Base-by-base conservation (phyloP, 305 asterid genomes). In the Solanum hybrid region DNA sequence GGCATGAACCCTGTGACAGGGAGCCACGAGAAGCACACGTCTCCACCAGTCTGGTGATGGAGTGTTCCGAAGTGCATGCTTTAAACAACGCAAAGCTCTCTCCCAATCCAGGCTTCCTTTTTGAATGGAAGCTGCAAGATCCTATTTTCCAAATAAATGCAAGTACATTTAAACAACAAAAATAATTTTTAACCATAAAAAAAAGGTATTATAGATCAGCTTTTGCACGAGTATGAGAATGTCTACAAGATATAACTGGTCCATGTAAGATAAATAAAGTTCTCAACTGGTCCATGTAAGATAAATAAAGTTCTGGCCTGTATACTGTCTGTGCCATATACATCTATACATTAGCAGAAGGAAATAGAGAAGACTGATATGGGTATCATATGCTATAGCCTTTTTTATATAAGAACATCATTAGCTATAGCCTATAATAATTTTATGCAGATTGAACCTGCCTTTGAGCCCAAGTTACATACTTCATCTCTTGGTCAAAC, bases 31-130 rank as follows among this genome's bases (percentile, higher is more conserved):
- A 89, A 97, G 95, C 90, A 97, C 99, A 80, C 98, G 98, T 86
- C 97, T 97, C 99, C 99, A 97, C 99, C 99, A 97, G 91, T 97
- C 99, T 9, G 98, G 99, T 71, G 99, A 96, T 92, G 99, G 99
- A 89, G 98, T 95, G 93, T 95, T 97, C 90, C 99, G 98, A 89
- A 97, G 96, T 90, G 99, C 98, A 93, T 97, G 99, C 92, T 99
- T 96, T 91, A 97, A 92, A 89, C 98, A 97, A 92, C 99, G 95
- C 89, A 97, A 92, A 89, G 99, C 99, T 92, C 99, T 91, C 93
- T 97, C 99, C 99, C 99, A 97, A 92, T 97, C 99, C 89, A 97
- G 95, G 93, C 97, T 97, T 92, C 98, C 99, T 95, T 95, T 95
- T 94, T 93, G 99, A 91, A 97, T 96, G 91, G 98, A 95, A 89